Percentiles rank a stretch among this genome's conserved stretches.
These are phyloP conservation scores for Hypoxylon sp. DNA, from an alignment of 2,329 filamentous ascomycete genomes.

Conservation along the genomic window DNA sequence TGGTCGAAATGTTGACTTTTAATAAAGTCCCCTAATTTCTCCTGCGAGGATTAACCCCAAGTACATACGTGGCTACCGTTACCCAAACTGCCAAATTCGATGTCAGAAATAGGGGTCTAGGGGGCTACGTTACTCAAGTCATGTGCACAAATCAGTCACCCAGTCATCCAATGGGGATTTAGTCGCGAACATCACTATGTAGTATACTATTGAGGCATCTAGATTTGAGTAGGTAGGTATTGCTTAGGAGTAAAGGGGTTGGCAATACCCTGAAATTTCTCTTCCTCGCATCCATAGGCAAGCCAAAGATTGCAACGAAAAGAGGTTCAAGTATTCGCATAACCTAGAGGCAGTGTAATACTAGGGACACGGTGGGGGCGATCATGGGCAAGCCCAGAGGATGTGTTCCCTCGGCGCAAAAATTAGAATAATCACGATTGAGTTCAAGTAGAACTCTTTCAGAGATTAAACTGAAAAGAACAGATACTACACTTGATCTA, in stretches of 20 bases:
- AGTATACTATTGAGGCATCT: too few species aligned
- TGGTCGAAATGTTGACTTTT: slow-evolving; percentile 11
- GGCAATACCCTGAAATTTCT: too few species aligned
- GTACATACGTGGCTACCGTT: slow-evolving; percentile 29
- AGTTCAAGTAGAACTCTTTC: slow-evolving; percentile 34
- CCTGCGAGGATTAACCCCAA: slow-evolving; percentile 12
- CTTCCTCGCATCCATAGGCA: slow-evolving; percentile 26
- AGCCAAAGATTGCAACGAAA: slow-evolving; percentile 29
- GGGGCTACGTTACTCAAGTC: too few species aligned
- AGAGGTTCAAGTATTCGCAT: slow-evolving; percentile 24
- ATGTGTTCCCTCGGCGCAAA: slow-evolving; percentile 24
- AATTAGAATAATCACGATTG: slow-evolving; percentile 35
- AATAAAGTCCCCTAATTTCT: background rate
- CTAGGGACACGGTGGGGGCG: slow-evolving; percentile 33
- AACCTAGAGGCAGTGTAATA: slow-evolving; percentile 36
- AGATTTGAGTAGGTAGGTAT: too few species aligned
- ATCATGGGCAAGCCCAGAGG: slow-evolving; percentile 35
- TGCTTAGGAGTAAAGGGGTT: too few species aligned
- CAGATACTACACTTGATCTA: slow-evolving; percentile 39
- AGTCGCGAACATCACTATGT: too few species aligned
- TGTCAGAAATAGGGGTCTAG: slow-evolving; percentile 17
- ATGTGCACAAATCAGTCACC: too few species aligned
- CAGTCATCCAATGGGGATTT: too few species aligned
- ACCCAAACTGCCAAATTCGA: slow-evolving; percentile 17
- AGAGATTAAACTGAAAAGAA: slow-evolving; percentile 39